phyloP scores from a whole-genome alignment of 2,329 filamentous ascomycete genomes.

The Fusarium sp. region DNA sequence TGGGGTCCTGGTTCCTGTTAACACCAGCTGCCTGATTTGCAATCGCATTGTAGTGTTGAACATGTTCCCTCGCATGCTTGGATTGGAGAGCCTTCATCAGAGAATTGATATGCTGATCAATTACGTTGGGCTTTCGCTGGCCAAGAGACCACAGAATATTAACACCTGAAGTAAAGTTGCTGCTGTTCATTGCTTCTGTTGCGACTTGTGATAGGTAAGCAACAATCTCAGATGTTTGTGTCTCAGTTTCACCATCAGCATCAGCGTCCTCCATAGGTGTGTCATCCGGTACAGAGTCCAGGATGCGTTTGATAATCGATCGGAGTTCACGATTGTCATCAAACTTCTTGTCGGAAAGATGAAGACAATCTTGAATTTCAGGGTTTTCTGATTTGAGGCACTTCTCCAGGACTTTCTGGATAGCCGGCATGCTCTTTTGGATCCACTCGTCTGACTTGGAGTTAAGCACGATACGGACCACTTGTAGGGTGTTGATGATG shows the following conservation, averaged over 20 bases:
- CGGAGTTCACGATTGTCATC: slow-evolving; percentile 77
- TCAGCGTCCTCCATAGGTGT: slow-evolving; percentile 76
- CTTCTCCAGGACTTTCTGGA: slow-evolving; percentile 92
- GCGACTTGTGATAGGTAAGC: slow-evolving; percentile 85
- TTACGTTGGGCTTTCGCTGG: slow-evolving; percentile 82
- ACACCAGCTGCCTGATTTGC: slow-evolving; percentile 59
- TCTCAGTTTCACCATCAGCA: slow-evolving; percentile 84
- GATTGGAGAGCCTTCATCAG: slow-evolving; percentile 94
- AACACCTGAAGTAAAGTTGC: slow-evolving; percentile 86
- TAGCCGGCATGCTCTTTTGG: slow-evolving; percentile 74
- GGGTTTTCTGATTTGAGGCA: slow-evolving; percentile 86
- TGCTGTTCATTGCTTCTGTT: slow-evolving; percentile 83
- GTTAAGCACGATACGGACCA: slow-evolving; percentile 88
- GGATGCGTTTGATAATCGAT: slow-evolving; percentile 80
- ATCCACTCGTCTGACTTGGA: slow-evolving; percentile 93
- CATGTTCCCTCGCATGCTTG: slow-evolving; percentile 93
- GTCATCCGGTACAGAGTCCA: slow-evolving; percentile 88
- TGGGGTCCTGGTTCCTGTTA: slow-evolving; percentile 62
- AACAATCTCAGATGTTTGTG: slow-evolving; percentile 86
- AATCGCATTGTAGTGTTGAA: slow-evolving; percentile 74
- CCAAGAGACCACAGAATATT: slow-evolving; percentile 94
- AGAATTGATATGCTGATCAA: slow-evolving; percentile 86
- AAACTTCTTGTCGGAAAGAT: slow-evolving; percentile 74
- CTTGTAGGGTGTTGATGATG: slow-evolving; percentile 93
- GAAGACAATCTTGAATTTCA: slow-evolving; percentile 92